Base-by-base conservation (phyloP, 805 yeast genomes). In the Soucietia sequanensis region DNA sequence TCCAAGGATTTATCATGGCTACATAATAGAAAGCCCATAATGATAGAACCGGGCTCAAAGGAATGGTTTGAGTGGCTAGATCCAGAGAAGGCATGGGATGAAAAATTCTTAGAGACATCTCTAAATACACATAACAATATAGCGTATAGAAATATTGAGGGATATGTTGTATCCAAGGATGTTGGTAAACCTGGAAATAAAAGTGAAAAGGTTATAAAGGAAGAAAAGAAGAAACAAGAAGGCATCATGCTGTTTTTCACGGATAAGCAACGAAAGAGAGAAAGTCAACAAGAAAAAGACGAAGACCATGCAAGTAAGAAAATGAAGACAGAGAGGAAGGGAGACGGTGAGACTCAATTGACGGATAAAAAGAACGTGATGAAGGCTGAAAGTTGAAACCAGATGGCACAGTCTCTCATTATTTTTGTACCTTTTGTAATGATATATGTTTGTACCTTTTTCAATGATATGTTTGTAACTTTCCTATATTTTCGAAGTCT, bases 21-120 rank as follows among this genome's bases (percentile, higher is more conserved):
- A 3, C 96, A 90, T 54, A 58, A 63, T 1, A 66, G 97, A 17
- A 86, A 87, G 78, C 97, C 97, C 0, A 65, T 84, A 2, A 70
- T 87, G 10, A 37, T 88, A 5, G 70, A 65, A 19, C 85, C 87
- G 0, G 79, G 75, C 0, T 58, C 79, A 0, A 45, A 62, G n/a
- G 75, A 70, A 26, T 79, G 90, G 75, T 53, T 70, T 4, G 47
- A 52, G 3, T 90, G 96, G 96, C 56, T 88, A 23, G 64, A 75
- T 34, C 70, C 77, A 0, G 38, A 43, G 0, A 37, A 43, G 0
- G 53, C 55, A 11, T 72, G 79, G 73, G 47, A 56, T 37, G 58
- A 58, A 3, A 55, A 62, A 1, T 41, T 80, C 14, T 35, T 63
- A 15, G 65, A 65, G 1, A 47, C 56, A 2, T 48, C 69, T 9